Base-by-base conservation (phyloP, 2,329 filamentous ascomycete species). In the Fusarium falciforme region DNA sequence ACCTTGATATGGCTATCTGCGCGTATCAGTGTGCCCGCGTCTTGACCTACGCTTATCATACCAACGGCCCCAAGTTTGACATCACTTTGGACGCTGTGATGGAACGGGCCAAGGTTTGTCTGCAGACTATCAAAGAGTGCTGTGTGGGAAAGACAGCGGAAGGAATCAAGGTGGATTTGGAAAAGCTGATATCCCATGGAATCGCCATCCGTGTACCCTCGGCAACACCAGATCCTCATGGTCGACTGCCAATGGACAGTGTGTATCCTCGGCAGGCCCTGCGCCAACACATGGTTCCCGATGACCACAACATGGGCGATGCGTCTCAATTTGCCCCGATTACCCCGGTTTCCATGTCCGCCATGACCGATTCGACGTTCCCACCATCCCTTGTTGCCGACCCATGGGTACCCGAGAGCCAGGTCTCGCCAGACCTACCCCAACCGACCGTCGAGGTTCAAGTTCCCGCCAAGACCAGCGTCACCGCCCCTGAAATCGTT, bases 11-110 rank as follows among this genome's bases (percentile, higher is more conserved):
- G 40, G 86, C 88, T 9, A 84, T 87, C 5, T 90, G 88, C 69
- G 86, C 87, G 1, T 89, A 89, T 64, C 88, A 90, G 72, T 89
- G 88, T 61, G 85, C 86, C 11, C 84, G 87, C 31, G 85, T 89
- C 76, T 79, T 90, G 61, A 87, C 86, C 36, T 87, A 89, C 70
- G 84, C 85, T 3, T 84, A 87, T 60, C 86, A 88, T 62, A 85
- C 83, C 22, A 83, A 83, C 52, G 82, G 80, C 2, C 80, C 79
- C 4, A 85, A 87, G 57, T 81, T 86, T 49, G 83, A 84, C 2
- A 79, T 89, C 17, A 84, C 83, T 1, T 76, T 82, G 5, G 87
- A 88, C 14, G 82, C 83, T 17, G 85, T 89, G 25, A 78, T 84
- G 49, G 87, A 89, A 61, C 84, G 88, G 47, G 86, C 86, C 4